A percentile compares a stretch with the other conserved stretches of the same genome.
Evolutionary conservation across 208 protist species (phyloP).

Genomic region (Naegleria lovaniensis): DNA sequence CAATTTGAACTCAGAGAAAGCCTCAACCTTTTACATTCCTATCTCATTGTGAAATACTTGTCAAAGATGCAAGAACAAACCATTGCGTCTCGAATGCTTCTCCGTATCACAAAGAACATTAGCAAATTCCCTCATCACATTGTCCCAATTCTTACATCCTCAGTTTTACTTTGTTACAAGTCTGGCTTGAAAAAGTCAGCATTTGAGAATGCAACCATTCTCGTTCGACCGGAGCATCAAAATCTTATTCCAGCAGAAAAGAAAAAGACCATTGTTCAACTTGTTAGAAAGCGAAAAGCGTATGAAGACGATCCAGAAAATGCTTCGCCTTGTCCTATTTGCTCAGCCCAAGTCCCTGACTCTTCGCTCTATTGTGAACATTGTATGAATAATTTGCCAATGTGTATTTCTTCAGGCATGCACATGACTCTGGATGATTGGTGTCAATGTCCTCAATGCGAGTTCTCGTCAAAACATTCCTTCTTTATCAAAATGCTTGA

Average conservation of each 20-base stretch:
- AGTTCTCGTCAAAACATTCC: constrained; percentile 75
- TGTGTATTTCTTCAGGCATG: constrained; percentile 82
- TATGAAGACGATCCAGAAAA: constrained; percentile 47
- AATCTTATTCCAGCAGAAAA: constrained; percentile 79
- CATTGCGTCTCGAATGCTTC: constrained; percentile 84
- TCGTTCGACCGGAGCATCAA: constrained; percentile 89
- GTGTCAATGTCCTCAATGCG: constrained; percentile 72
- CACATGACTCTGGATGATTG: constrained; percentile 72
- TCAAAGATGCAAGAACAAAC: constrained; percentile 79
- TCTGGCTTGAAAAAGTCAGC: constrained; percentile 71
- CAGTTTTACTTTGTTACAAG: constrained; percentile 88
- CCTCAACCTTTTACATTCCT: constrained; percentile 91
- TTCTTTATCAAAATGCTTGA: constrained; percentile 59
- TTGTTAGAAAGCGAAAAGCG: constrained; percentile 69
- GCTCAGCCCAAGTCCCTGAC: constrained; percentile 66
- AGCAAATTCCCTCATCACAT: constrained; percentile 86
- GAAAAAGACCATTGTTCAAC: constrained; percentile 87
- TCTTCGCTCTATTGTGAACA: constrained; percentile 82
- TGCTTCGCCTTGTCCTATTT: constrained; percentile 82
- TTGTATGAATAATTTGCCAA: constrained; percentile 87
- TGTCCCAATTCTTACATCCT: constrained; percentile 84
- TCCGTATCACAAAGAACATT: constrained; percentile 87
- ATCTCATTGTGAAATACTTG: constrained; percentile 88
- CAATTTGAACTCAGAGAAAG: constrained; percentile 74
- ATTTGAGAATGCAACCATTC: constrained; percentile 85